Conservation (phyloP, 345 rosid genomes). For the Tarenaya hassleriana region DNA sequence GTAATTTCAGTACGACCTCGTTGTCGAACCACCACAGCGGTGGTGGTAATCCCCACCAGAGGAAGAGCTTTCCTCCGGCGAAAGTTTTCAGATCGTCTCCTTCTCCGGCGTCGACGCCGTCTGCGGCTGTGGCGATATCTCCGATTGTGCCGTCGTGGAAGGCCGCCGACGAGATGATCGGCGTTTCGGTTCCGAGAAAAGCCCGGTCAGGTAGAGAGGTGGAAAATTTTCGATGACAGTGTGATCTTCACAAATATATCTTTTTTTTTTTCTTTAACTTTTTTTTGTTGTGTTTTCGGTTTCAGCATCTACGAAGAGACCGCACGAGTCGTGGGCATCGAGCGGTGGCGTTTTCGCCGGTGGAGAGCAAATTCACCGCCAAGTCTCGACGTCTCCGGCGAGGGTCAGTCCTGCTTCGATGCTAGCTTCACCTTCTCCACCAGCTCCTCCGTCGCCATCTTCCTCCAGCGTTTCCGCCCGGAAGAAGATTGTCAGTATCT, state of each 20-base stretch:
- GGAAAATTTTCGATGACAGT: constrained; percentile 33
- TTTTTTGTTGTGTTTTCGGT: neutral
- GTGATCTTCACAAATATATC: constrained; percentile 14
- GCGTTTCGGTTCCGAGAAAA: constrained; percentile 95
- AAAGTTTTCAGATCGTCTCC: constrained; percentile 55
- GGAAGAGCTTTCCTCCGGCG: constrained; percentile 62
- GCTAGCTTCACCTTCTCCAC: constrained; percentile 60
- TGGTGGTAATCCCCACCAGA: constrained; percentile 29
- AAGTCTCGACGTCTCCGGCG: constrained; percentile 78
- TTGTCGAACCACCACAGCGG: constrained; percentile 38
- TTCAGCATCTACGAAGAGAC: constrained; percentile 85
- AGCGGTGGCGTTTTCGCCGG: constrained; percentile 39
- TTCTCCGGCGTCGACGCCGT: constrained; percentile 25
- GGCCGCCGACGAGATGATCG: constrained; percentile 92
- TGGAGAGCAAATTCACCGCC: constrained; percentile 64
- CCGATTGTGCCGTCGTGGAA: constrained; percentile 45
- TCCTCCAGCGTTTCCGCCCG: constrained; percentile 74
- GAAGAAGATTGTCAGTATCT: constrained; percentile 69
- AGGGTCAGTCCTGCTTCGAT: constrained; percentile 45
- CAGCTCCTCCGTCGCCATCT: constrained; percentile 69
- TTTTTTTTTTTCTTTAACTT: constrained; percentile 18
- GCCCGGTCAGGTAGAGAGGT: constrained; percentile 99
- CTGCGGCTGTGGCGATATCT: constrained; percentile 5
- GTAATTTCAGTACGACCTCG: constrained; percentile 46
- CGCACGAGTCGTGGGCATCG: constrained; percentile 78